phyloP scores from a whole-genome alignment of 2,329 filamentous ascomycete genomes.

The Pyricularia grisea region DNA sequence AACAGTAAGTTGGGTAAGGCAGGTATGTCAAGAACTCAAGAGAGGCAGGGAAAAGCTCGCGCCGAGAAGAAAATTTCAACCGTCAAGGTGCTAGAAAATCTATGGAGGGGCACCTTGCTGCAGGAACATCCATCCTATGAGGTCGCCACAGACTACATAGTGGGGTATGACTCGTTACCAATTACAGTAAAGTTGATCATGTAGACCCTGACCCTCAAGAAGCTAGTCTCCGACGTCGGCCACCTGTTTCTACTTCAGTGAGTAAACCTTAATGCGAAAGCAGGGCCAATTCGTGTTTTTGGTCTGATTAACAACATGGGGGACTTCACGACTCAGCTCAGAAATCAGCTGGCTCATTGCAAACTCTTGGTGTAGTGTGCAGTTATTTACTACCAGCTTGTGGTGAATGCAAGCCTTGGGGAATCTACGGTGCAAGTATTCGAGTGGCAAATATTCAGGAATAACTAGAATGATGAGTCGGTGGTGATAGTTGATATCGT shows the following conservation, averaged over 20 bases:
- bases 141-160: not conserved
- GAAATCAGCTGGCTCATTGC: too few relatives aligned
- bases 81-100: not conserved
- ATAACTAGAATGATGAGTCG: too few relatives aligned
- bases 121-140: not conserved
- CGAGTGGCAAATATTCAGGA: too few relatives aligned
- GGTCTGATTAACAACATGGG: too few relatives aligned
- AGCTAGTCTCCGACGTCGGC: not conserved
- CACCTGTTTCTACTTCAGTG: not conserved
- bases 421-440: too few relatives aligned
- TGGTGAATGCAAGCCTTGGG: too few relatives aligned
- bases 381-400: too few relatives aligned
- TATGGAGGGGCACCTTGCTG: constrained; percentile 1
- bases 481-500: too few relatives aligned
- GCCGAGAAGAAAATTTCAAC: constrained; percentile 2
- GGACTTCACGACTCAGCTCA: too few relatives aligned
- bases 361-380: too few relatives aligned
- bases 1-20: not conserved
- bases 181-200: not conserved
- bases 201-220: not conserved
- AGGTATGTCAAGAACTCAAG: not conserved
- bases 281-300: too few relatives aligned
- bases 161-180: not conserved
- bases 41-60: not conserved
- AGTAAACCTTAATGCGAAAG: too few relatives aligned